Evolutionary conservation across 805 yeast genomes (phyloP).

Genomic region (Starmerella bombicola): DNA sequence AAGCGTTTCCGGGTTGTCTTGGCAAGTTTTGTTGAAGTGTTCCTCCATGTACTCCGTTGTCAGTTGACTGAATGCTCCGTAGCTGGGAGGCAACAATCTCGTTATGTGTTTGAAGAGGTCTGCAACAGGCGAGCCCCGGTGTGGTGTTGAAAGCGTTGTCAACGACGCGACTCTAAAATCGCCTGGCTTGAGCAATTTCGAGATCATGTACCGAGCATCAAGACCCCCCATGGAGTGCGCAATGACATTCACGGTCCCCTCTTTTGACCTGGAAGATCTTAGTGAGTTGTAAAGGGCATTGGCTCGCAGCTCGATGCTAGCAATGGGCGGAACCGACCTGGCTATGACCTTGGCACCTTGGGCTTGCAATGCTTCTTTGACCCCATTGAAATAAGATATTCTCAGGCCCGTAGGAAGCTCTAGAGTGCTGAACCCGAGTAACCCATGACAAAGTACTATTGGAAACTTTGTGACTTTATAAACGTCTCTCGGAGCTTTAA

Average conservation of each 20-base stretch:
- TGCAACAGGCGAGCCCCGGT: constrained; percentile 74
- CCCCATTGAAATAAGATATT: constrained; percentile 74
- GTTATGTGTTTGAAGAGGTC: constrained; percentile 40
- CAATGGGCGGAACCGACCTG: constrained; percentile 75
- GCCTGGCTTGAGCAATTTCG: constrained; percentile 35
- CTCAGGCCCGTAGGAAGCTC: constrained; percentile 32
- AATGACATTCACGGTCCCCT: constrained; percentile 48
- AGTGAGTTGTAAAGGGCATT: constrained; percentile 42
- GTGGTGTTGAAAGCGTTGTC: constrained; percentile 83
- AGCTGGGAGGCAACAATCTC: constrained; percentile 21
- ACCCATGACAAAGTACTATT: constrained; percentile 73
- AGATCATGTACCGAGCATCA: constrained; percentile 66
- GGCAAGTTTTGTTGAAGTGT: constrained; percentile 41
- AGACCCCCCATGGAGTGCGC: constrained; percentile 95
- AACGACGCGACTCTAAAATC: constrained; percentile 51
- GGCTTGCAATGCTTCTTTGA: constrained; percentile 44
- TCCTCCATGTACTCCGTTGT: constrained; percentile 41
- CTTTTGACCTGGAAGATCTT: constrained; percentile 17
- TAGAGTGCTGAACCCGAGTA: constrained; percentile 63
- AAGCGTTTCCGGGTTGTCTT: constrained; percentile 47
- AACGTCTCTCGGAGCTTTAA: constrained; percentile 13
- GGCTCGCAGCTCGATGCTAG: constrained; percentile 61
- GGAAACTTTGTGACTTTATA: constrained; percentile 35
- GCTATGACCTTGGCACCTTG: constrained; percentile 59
- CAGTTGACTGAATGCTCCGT: constrained; percentile 45